These are phyloP conservation scores for Logfia minima DNA, from an alignment of 129 eudicot genomes.

Conservation along the genomic window DNA sequence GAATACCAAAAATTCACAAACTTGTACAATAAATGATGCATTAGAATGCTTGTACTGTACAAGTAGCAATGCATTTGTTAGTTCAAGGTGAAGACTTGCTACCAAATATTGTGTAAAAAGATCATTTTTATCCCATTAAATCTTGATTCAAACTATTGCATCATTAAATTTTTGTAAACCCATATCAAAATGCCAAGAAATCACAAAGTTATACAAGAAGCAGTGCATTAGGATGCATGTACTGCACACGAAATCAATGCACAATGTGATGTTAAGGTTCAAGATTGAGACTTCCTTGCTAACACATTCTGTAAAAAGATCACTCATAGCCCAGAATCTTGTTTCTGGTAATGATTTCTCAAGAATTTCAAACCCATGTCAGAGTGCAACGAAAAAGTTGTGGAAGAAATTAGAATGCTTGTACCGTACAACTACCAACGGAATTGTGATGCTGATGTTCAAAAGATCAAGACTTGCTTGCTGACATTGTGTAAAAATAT, in stretches of 20 bases:
- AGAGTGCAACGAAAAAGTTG: not conserved
- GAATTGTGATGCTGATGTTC: not conserved
- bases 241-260: not conserved
- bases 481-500: not conserved
- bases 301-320: not conserved
- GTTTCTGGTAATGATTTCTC: not conserved
- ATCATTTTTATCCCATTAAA: slow-evolving; percentile 9
- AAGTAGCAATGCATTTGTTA: not conserved
- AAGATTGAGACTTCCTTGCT: not conserved
- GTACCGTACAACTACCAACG: not conserved
- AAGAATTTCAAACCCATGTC: slow-evolving; percentile 6
- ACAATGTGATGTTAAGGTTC: not conserved
- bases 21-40: slow-evolving; percentile 6
- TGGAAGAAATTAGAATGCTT: not conserved
- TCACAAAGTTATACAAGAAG: slow-evolving; percentile 3
- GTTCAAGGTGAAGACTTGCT: not conserved
- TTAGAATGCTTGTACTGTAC: not conserved
- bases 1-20: not conserved
- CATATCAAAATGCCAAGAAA: not conserved
- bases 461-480: slow-evolving; percentile 10
- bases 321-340: not conserved
- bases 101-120: not conserved
- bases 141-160: not conserved
- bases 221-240: not conserved
- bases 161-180: not conserved